Percentiles rank a stretch among this genome's conserved stretches.
Evolutionary conservation across 2,329 filamentous ascomycete genomes (phyloP).

Genomic region (Thielaviopsis punctulata): DNA sequence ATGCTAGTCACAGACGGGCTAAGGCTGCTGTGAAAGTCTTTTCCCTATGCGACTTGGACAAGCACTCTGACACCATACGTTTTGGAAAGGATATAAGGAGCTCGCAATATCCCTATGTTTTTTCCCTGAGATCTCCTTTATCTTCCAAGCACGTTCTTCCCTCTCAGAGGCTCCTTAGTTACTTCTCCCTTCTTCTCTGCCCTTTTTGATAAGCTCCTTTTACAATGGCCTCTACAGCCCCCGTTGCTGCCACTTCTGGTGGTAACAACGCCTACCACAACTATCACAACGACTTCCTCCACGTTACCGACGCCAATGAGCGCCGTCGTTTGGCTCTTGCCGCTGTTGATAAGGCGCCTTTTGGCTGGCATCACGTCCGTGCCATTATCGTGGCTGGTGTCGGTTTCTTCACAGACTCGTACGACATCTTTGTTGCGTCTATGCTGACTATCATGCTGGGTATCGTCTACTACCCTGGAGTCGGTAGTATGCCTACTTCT

Average conservation of each 20-base stretch:
- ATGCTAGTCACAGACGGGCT: no score
- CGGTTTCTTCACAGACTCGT: slow-evolving; percentile 79
- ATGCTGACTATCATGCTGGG: slow-evolving; percentile 51
- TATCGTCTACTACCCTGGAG: slow-evolving; percentile 51
- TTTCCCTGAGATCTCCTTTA: not conserved
- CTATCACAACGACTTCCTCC: slow-evolving; percentile 55
- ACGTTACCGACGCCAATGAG: slow-evolving; percentile 56
- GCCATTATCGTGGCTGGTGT: slow-evolving; percentile 64
- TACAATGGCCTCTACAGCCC: slow-evolving; percentile 1
- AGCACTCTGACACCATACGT: not conserved
- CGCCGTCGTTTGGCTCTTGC: slow-evolving; percentile 62
- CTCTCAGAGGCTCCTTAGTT: not conserved
- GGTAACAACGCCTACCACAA: slow-evolving; percentile 60
- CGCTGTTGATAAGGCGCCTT: slow-evolving; percentile 66
- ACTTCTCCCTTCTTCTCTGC: not conserved
- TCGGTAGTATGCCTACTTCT: slow-evolving; percentile 42
- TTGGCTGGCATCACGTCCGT: slow-evolving; percentile 71
- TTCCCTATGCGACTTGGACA: no score
- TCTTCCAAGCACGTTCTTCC: not conserved
- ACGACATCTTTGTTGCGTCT: slow-evolving; percentile 52
- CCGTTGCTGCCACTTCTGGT: slow-evolving; percentile 29
- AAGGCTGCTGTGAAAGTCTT: no score
- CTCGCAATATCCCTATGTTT: not conserved
- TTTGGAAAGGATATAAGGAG: not conserved
- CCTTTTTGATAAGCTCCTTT: not conserved